Base-by-base conservation (phyloP, 1,139 yeast genomes). In the Pichia sp. region DNA sequence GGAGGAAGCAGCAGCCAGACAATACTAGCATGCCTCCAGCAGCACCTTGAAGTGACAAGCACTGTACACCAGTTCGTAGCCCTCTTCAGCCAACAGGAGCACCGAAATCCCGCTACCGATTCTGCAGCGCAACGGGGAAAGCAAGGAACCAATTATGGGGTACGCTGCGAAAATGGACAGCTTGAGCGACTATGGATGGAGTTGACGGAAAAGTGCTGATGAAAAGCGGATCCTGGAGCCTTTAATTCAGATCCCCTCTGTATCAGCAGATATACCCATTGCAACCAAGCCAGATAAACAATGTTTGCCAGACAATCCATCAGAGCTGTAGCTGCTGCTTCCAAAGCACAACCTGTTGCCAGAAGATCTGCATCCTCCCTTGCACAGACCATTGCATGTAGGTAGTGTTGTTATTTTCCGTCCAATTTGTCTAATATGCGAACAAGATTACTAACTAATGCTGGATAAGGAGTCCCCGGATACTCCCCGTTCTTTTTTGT, bases 301-400 rank as follows among this genome's bases (percentile, higher is more conserved):
- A 68, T 68, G 72, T 68, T 68, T 56, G 68, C 70, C 34, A 68
- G 70, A 66, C 68, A 65, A 61, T 64, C 67, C 51, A 49, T 64
- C 36, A 67, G 64, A 61, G 52, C 64, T 36, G 66, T 58, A 38
- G 50, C 59, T 51, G 56, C 61, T 57, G 56, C 62, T 47, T 65
- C 66, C 49, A 58, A 58, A 55, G 54, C 52, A 42, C 66, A 63
- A 57, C 63, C 64, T 49, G 57, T 58, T 53, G 67, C 68, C 50
- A 59, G 61, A 56, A 67, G 69, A 65, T 57, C 60, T 52, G 61
- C 65, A 40, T 66, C 72, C 43, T 57, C 61, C 41, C 55, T 62
- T 52, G 64, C 58, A 42, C 49, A 60, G 52, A 66, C 61, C 50
- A 63, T 65, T 56, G 52, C 63, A 11, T 63, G 70, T 66, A 65